phyloP scores from a whole-genome alignment of 208 protist species.

The Dictyostelium gargantuum region DNA sequence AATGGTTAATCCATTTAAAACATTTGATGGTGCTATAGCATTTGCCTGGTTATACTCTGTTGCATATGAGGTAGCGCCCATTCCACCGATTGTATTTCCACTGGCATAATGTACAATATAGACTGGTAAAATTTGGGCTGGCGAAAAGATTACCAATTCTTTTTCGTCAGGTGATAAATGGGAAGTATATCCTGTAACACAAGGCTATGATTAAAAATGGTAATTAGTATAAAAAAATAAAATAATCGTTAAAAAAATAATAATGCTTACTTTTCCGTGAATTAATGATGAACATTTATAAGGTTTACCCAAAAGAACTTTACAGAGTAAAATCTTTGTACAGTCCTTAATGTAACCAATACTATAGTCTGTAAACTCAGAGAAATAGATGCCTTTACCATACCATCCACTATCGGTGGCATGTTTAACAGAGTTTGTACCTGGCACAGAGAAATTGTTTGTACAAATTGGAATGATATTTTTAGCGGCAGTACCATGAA shows the following conservation, averaged over 20 bases:
- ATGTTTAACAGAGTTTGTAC: neutral
- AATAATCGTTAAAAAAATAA: too few species aligned
- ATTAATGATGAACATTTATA: slow-evolving; percentile 42
- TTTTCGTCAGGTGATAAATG: slow-evolving; percentile 61
- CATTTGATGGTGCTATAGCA: neutral
- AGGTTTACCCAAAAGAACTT: slow-evolving; percentile 20
- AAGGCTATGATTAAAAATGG: too few species aligned
- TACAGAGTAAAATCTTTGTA: slow-evolving; percentile 18
- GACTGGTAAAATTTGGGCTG: slow-evolving; percentile 34
- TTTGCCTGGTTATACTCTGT: neutral
- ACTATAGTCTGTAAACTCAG: slow-evolving; percentile 16
- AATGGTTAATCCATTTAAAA: neutral
- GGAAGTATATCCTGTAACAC: neutral
- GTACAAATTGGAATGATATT: slow-evolving; percentile 21
- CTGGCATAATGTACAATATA: slow-evolving; percentile 25
- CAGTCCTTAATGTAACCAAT: slow-evolving; percentile 61
- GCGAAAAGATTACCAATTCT: slow-evolving; percentile 46
- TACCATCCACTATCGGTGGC: slow-evolving; percentile 22
- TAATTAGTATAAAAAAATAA: too few species aligned
- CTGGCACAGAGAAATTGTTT: slow-evolving; percentile 32
- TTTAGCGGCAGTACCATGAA: slow-evolving; percentile 7
- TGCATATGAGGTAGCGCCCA: accelerated
- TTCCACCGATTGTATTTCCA: neutral
- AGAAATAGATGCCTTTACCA: slow-evolving; percentile 55
- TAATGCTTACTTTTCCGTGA: slow-evolving; percentile 1